Base-by-base conservation (phyloP, 306 rosid species). In the Vicia villosa region DNA sequence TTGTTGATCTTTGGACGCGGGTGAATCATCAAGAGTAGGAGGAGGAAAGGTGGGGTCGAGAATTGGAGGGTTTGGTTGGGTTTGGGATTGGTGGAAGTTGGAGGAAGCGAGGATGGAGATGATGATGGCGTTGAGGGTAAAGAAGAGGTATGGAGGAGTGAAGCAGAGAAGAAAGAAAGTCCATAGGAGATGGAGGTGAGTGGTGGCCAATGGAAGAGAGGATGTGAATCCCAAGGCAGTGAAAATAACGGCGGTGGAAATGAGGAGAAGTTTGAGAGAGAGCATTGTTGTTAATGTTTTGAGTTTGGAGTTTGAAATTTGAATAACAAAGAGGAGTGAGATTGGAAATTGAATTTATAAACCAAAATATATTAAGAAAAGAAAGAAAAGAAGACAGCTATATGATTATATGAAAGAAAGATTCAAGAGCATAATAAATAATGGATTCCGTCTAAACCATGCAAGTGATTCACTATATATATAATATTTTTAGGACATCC, bases 41-140 rank as follows among this genome's bases (percentile, higher is more conserved):
- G 71, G 64, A 36, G 62, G 74, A 32, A 28, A 3, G 32, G 26
- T 15, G n/a, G 43, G 36, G 0, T 26, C 54, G 10, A 47, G 21
- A 15, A 47, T 13, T 0, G 4, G 20, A 13, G 45, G 50, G 24
- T 46, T 5, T 6, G 77, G 16, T 66, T 46, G 59, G 5, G 45
- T 3, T 8, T 56, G 4, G 62, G 40, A 13, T 45, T 36, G 55
- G 15, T 80, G 83, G 83, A 87, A 82, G 26, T 81, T 75, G 14
- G 91, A 85, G 60, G 91, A 83, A 40, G 80, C 92, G 13, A 65
- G 82, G 69, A 94, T 88, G 82, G 73, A 58, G 78, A 94, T 78
- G 77, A 94, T 94, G 86, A 94, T 94, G 55, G 71, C 82, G 83
- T 94, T 91, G 82, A 91, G 22, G 49, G 88, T 30, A 30, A 94